These are phyloP conservation scores for Collybia nuda DNA, from an alignment of 768 basidiomycete genomes.

Conservation along the genomic window DNA sequence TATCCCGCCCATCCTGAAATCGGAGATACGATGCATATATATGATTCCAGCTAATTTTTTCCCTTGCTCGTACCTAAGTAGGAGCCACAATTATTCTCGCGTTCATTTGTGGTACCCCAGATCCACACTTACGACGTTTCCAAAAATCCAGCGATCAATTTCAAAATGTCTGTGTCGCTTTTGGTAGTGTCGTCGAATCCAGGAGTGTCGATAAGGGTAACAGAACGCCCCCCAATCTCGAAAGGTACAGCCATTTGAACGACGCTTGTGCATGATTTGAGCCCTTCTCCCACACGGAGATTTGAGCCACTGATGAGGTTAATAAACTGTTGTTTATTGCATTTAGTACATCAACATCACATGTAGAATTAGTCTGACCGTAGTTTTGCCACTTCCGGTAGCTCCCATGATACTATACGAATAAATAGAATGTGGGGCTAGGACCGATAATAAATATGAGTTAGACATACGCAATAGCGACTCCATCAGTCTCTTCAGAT, in stretches of 20 bases:
- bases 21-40: conserved; percentile 54
- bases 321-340: conserved; percentile 41
- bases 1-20: conserved; percentile 40
- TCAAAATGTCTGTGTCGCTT: conserved; percentile 46
- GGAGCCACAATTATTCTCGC: not conserved
- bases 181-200: conserved; percentile 56
- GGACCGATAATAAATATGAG: too few relatives aligned
- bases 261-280: conserved; percentile 50
- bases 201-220: conserved; percentile 57
- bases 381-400: conserved; percentile 37
- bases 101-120: conserved; percentile 28
- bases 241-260: conserved; percentile 44
- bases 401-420: conserved; percentile 34
- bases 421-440: not conserved
- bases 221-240: conserved; percentile 34
- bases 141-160: conserved; percentile 39
- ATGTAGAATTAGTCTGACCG: conserved; percentile 17
- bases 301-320: conserved; percentile 49
- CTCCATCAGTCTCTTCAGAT: not conserved
- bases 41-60: conserved; percentile 49
- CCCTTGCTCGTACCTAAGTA: conserved; percentile 23
- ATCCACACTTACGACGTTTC: conserved; percentile 9
- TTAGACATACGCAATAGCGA: conserved; percentile 8
- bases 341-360: not conserved
- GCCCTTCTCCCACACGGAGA: conserved; percentile 41